A percentile compares a stretch with the other conserved stretches of the same genome.
These are phyloP conservation scores for Xylariaceae sp. DNA, from an alignment of 2,329 filamentous ascomycete species.

Conservation along the genomic window DNA sequence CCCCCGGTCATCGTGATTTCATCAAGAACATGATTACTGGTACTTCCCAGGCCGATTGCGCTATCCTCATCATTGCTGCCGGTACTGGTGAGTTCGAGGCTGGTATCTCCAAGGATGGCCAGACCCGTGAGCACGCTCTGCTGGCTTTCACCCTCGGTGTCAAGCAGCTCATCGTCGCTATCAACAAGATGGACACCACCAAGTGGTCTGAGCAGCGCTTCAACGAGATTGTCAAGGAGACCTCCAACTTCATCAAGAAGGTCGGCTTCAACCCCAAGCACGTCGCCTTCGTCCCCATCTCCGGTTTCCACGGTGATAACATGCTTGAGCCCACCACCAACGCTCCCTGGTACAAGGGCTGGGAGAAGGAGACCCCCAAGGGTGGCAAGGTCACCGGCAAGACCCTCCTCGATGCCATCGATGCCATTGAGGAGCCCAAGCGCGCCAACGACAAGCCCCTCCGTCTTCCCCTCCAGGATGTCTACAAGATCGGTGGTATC, in stretches of 20 bases:
- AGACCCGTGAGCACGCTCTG: constrained; percentile 99
- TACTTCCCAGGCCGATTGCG: constrained; percentile 99
- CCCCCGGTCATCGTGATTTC: constrained; percentile 99
- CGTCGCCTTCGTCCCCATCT: constrained; percentile 99
- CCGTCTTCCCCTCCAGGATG: constrained; percentile 99
- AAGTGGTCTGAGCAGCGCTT: constrained; percentile 96
- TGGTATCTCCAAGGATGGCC: constrained; percentile 99
- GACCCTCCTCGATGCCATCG: constrained; percentile 99
- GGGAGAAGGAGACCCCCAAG: constrained; percentile 88
- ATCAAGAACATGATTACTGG: constrained; percentile 99
- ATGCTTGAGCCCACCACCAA: constrained; percentile 87
- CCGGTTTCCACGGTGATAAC: constrained; percentile 99
- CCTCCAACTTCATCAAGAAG: constrained; percentile 99
- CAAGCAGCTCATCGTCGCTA: constrained; percentile 99
- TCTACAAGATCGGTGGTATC: constrained; percentile 99
- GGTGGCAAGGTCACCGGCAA: constrained; percentile 80
- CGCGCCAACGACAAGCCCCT: constrained; percentile 99
- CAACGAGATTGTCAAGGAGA: constrained; percentile 99
- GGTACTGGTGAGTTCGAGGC: constrained; percentile 99
- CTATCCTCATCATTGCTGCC: constrained; percentile 99
- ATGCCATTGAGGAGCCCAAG: constrained; percentile 85
- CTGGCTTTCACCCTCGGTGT: constrained; percentile 99
- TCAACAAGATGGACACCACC: constrained; percentile 99
- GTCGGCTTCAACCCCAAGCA: constrained; percentile 99
- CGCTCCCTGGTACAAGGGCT: constrained; percentile 99